Conservation (phyloP, 352 stramenopile species). For the Pythium rhizo-oryzae region DNA sequence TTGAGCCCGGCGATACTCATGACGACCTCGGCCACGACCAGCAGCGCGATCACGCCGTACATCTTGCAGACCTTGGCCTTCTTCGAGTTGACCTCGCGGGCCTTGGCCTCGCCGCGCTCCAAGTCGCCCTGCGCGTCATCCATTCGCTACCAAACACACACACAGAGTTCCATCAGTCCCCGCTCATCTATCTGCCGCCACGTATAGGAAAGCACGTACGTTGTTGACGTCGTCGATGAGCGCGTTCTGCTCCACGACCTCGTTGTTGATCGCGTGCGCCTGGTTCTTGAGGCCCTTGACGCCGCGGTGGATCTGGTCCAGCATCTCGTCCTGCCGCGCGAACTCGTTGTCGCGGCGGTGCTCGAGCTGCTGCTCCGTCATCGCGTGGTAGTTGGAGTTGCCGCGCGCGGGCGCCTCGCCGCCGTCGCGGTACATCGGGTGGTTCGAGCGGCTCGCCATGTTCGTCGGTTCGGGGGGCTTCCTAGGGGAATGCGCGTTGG, state of each 20-base stretch:
- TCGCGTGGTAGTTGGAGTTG: slow-evolving; percentile 57
- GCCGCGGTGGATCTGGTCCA: slow-evolving; percentile 80
- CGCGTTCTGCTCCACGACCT: slow-evolving; percentile 82
- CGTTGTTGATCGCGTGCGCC: slow-evolving; percentile 80
- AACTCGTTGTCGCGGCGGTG: slow-evolving; percentile 53
- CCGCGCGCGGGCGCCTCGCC: slow-evolving; percentile 12
- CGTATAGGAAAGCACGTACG: slow-evolving; percentile 37
- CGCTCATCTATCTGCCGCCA: not conserved
- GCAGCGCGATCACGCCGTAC: slow-evolving; percentile 69
- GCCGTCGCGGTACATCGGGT: slow-evolving; percentile 42
- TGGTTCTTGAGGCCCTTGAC: slow-evolving; percentile 84
- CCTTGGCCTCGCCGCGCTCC: slow-evolving; percentile 61
- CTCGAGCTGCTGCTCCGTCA: slow-evolving; percentile 71
- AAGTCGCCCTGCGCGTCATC: slow-evolving; percentile 44
- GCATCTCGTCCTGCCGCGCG: slow-evolving; percentile 63
- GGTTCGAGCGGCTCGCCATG: slow-evolving; percentile 38
- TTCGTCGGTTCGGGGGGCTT: not conserved
- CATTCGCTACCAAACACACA: slow-evolving; percentile 25
- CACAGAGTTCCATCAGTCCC: not conserved
- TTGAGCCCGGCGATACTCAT: slow-evolving; percentile 25
- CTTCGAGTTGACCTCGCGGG: slow-evolving; percentile 67
- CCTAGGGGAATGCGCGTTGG: not conserved
- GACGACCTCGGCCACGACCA: slow-evolving; percentile 45
- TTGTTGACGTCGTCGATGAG: slow-evolving; percentile 81
- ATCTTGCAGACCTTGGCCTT: slow-evolving; percentile 87